These are phyloP conservation scores for Termitomyces bulborhizus DNA, from an alignment of 768 basidiomycete species.

Conservation along the genomic window DNA sequence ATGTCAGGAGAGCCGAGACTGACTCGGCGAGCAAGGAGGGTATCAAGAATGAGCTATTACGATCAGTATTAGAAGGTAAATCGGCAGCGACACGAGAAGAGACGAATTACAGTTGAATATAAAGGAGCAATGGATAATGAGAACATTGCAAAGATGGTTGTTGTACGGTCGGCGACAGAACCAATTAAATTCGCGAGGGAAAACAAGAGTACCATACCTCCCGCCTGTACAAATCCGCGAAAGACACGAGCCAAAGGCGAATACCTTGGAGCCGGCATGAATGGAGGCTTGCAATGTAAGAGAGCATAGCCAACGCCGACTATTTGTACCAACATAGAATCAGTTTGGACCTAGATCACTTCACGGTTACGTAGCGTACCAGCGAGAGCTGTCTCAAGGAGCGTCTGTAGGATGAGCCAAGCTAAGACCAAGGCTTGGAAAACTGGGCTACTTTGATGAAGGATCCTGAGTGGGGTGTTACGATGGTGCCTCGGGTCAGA, in stretches of 20 bases:
- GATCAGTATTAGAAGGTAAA: background rate
- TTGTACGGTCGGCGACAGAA: constrained; percentile 19
- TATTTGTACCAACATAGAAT: background rate
- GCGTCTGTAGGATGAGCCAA: constrained; percentile 7
- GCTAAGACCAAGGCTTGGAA: background rate
- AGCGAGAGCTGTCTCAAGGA: constrained; percentile 8
- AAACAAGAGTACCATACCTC: constrained; percentile 28
- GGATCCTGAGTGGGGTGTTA: background rate
- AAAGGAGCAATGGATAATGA: constrained; percentile 33
- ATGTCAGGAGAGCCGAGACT: constrained; percentile 6
- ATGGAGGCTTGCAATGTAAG: constrained; percentile 11
- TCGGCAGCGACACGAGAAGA: background rate
- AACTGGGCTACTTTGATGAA: background rate
- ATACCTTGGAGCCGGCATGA: constrained; percentile 8
- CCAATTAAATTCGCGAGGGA: constrained; percentile 27
- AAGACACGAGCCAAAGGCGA: constrained; percentile 25
- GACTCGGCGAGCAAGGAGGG: constrained; percentile 11
- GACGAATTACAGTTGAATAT: constrained; percentile 31
- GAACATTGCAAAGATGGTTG: constrained; percentile 31
- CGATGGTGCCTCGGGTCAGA: background rate
- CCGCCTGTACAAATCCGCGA: constrained; percentile 30
- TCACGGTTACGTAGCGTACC: background rate
- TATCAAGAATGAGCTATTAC: constrained; percentile 10
- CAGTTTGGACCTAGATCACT: background rate
- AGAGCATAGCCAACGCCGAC: constrained; percentile 18